Evolutionary conservation across 345 rosid species (phyloP).

Genomic region (Psidium friedrichsthalianum): DNA sequence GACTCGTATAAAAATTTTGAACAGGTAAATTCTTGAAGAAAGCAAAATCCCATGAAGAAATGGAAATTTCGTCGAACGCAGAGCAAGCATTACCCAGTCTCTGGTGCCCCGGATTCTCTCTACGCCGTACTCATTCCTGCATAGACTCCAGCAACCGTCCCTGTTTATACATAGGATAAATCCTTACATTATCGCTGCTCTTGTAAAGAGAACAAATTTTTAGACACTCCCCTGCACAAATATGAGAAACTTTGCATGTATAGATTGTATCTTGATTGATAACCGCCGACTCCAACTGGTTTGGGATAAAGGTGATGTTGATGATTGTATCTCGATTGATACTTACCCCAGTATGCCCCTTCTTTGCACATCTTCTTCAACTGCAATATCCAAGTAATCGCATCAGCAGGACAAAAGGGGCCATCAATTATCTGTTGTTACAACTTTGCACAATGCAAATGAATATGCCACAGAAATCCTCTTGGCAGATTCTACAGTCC

Average conservation of each 20-base stretch:
- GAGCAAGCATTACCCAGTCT: constrained; percentile 45
- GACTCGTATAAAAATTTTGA: not conserved
- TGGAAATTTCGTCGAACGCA: not conserved
- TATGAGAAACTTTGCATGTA: not conserved
- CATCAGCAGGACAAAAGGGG: not conserved
- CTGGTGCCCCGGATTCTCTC: constrained; percentile 60
- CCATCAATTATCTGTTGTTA: not conserved
- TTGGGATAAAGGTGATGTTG: too few species aligned
- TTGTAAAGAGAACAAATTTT: not conserved
- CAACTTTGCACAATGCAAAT: not conserved
- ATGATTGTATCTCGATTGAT: too few species aligned
- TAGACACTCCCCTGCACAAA: not conserved
- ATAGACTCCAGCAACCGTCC: constrained; percentile 64
- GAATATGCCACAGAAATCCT: not conserved
- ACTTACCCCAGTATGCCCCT: constrained; percentile 85
- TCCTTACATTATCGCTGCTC: not conserved
- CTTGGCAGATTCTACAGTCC: not conserved
- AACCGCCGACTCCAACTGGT: too few species aligned
- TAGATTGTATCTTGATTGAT: not conserved
- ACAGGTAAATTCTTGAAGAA: not conserved
- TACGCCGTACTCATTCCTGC: constrained; percentile 60
- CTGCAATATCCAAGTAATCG: constrained; percentile 24
- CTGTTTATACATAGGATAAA: constrained; percentile 13
- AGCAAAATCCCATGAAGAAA: not conserved
- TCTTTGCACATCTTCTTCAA: constrained; percentile 83